Evolutionary conservation across 805 yeast species (phyloP).

Genomic region (Saturnispora halmiae): DNA sequence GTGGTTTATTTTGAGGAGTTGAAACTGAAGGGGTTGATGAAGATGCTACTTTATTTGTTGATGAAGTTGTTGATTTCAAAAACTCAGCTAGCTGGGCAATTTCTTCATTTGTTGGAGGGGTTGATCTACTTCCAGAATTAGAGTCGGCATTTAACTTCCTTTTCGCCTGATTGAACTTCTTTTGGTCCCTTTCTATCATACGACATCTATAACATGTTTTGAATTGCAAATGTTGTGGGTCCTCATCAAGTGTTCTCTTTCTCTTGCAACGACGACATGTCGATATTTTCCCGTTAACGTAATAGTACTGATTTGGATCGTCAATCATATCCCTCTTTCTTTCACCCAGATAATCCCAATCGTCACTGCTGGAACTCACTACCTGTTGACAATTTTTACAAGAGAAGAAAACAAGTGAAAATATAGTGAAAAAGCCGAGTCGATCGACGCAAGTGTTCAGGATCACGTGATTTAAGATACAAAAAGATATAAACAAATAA

Average conservation of each 20-base stretch:
- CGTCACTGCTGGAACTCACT: background rate
- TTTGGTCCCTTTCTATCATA: constrained; percentile 40
- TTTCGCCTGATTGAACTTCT: constrained; percentile 24
- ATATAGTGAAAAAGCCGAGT: background rate
- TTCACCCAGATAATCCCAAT: background rate
- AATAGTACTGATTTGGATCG: constrained; percentile 15
- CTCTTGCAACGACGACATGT: constrained; percentile 50
- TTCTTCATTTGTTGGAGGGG: constrained; percentile 15
- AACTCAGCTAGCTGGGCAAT: constrained; percentile 16
- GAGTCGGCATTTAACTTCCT: constrained; percentile 18
- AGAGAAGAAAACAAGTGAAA: background rate
- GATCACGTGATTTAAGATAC: background rate
- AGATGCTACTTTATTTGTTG: constrained; percentile 1
- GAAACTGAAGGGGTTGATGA: background rate
- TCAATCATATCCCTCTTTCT: constrained; percentile 5
- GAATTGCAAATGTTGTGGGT: constrained; percentile 46
- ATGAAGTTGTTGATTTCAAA: constrained; percentile 11
- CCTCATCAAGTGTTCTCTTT: constrained; percentile 46
- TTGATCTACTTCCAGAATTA: constrained; percentile 14
- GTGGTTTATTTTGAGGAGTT: background rate
- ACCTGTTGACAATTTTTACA: background rate
- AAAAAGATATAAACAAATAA: background rate
- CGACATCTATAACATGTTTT: constrained; percentile 53
- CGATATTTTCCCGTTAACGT: constrained; percentile 29
- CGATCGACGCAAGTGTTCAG: background rate